phyloP scores from a whole-genome alignment of 495 filamentous ascomycete species.

The Penicillium maclennaniae region DNA sequence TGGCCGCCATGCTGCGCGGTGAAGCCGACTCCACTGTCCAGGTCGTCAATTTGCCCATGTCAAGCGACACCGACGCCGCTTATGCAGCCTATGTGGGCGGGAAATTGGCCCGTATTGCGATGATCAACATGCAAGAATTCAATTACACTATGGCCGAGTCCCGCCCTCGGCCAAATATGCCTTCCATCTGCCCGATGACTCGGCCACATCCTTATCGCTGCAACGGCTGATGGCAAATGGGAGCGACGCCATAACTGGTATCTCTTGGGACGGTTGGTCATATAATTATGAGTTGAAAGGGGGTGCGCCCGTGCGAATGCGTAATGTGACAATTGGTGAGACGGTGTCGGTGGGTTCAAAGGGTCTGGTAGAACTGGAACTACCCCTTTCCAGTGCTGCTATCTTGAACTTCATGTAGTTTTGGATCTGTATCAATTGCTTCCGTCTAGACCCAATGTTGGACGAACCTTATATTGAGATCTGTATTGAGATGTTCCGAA shows the following conservation, averaged over 20 bases:
- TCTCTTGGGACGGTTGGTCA: slow-evolving; percentile 59
- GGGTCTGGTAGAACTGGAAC: slow-evolving; percentile 44
- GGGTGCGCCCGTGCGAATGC: slow-evolving; percentile 52
- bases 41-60: slow-evolving; percentile 38
- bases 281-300: slow-evolving; percentile 59
- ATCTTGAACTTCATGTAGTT: slow-evolving; percentile 38
- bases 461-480: background rate
- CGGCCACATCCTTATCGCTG: slow-evolving; percentile 26
- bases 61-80: slow-evolving; percentile 45
- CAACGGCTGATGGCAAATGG: slow-evolving; percentile 57
- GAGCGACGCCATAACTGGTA: slow-evolving; percentile 58
- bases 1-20: slow-evolving; percentile 52
- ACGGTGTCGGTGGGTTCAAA: slow-evolving; percentile 34
- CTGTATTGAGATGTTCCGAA: background rate
- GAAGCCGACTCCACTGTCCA: slow-evolving; percentile 11
- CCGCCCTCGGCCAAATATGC: slow-evolving; percentile 38
- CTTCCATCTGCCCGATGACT: slow-evolving; percentile 37
- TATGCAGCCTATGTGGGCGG: slow-evolving; percentile 56
- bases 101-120: slow-evolving; percentile 45
- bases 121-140: slow-evolving; percentile 58
- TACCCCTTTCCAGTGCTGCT: slow-evolving; percentile 47
- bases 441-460: background rate
- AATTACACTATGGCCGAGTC: slow-evolving; percentile 47
- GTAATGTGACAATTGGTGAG: slow-evolving; percentile 57
- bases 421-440: background rate